These are phyloP conservation scores for Rubia yunnanensis DNA, from an alignment of 257 asterid genomes.

Conservation along the genomic window DNA sequence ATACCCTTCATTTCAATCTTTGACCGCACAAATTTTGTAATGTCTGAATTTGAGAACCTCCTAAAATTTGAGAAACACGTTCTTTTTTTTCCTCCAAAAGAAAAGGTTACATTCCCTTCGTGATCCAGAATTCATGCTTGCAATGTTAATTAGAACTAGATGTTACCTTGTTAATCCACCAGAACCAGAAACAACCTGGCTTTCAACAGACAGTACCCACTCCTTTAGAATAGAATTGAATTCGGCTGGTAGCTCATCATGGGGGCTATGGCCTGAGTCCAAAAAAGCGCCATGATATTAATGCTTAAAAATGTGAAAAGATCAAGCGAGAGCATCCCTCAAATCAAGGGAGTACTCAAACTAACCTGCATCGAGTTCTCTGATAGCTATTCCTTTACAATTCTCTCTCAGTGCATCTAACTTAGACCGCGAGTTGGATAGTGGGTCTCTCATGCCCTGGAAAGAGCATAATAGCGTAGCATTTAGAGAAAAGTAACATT, in stretches of 20 bases:
- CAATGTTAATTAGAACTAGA: conserved; percentile 12
- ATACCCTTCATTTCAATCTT: background rate
- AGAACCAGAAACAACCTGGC: conserved; percentile 19
- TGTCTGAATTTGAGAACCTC: background rate
- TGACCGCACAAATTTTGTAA: background rate
- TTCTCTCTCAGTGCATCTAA: conserved; percentile 50
- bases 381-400: conserved; percentile 43
- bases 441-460: conserved; percentile 90
- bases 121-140: background rate
- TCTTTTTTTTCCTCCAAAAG: background rate
- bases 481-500: background rate
- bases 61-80: background rate
- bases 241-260: conserved; percentile 77
- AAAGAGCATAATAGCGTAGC: conserved; percentile 6
- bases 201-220: conserved; percentile 52
- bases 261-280: conserved; percentile 88
- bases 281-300: background rate
- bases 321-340: background rate
- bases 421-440: conserved; percentile 45
- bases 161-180: conserved; percentile 24
- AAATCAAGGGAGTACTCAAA: conserved; percentile 1
- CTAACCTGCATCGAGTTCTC: conserved; percentile 77
- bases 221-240: conserved; percentile 57
- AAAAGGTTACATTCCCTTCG: background rate
- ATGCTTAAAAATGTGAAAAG: background rate